phyloP scores from a whole-genome alignment of 805 yeast species.

The Candida mattraensis region DNA sequence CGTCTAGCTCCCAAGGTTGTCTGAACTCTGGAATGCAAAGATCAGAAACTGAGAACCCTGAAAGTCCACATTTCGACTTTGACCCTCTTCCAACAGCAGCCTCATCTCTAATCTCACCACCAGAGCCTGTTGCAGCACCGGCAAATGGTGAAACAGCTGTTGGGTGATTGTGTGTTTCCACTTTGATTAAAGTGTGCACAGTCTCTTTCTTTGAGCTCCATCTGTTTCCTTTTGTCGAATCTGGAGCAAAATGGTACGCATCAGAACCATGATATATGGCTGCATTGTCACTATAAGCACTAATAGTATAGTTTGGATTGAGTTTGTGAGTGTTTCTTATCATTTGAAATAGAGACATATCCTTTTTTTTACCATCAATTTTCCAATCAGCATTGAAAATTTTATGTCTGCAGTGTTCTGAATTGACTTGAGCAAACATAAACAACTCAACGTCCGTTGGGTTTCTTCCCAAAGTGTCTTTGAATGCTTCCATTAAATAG shows the following conservation, averaged over 20 bases:
- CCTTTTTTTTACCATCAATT: slow-evolving; percentile 77
- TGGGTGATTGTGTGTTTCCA: slow-evolving; percentile 98
- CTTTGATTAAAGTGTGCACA: slow-evolving; percentile 89
- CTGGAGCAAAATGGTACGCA: slow-evolving; percentile 79
- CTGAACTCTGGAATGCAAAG: slow-evolving; percentile 77
- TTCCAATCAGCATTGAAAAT: slow-evolving; percentile 99
- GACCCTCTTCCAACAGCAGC: slow-evolving; percentile 99
- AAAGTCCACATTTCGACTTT: slow-evolving; percentile 91
- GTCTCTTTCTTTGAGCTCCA: slow-evolving; percentile 77
- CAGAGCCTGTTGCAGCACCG: slow-evolving; percentile 99
- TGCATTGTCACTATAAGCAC: slow-evolving; percentile 97
- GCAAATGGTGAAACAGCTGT: slow-evolving; percentile 99
- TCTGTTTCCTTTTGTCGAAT: slow-evolving; percentile 55
- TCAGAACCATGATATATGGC: slow-evolving; percentile 89
- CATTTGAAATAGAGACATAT: slow-evolving; percentile 84
- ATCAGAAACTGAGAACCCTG: slow-evolving; percentile 92
- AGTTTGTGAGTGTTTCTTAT: slow-evolving; percentile 87
- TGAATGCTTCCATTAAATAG: slow-evolving; percentile 82
- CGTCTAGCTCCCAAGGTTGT: slow-evolving; percentile 94
- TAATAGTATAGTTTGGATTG: slow-evolving; percentile 78
- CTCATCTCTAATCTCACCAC: slow-evolving; percentile 99
- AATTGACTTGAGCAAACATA: slow-evolving; percentile 99
- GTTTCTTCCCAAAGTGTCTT: slow-evolving; percentile 70
- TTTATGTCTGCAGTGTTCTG: slow-evolving; percentile 99
- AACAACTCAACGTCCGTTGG: slow-evolving; percentile 98